Evolutionary conservation across 192 early-diverging fungal species (phyloP).

Genomic region (Neocallimastix lanati): DNA sequence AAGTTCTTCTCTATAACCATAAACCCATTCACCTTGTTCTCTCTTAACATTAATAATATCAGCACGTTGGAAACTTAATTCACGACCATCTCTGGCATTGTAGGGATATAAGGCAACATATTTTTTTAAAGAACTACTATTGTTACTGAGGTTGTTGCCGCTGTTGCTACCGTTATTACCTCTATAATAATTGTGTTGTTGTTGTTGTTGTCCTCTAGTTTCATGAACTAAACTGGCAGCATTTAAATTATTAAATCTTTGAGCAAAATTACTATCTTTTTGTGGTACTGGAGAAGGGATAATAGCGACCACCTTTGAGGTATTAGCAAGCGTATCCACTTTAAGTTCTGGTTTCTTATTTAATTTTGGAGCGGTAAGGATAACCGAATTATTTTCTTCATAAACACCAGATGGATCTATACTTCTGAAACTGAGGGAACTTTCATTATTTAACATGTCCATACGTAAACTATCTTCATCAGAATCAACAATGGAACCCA

Average conservation of each 20-base stretch:
- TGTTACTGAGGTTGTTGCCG: too few species aligned
- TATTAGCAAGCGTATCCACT: not conserved
- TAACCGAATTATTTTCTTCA: not conserved
- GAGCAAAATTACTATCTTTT: not conserved
- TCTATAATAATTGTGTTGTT: too few species aligned
- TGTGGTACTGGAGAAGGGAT: not conserved
- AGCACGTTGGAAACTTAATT: not conserved
- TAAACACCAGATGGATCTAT: not conserved
- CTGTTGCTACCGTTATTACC: too few species aligned
- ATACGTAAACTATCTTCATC: not conserved
- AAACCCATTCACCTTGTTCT: not conserved
- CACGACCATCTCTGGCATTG: not conserved
- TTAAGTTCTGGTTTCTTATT: not conserved
- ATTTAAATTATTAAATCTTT: not conserved
- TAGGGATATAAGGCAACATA: not conserved
- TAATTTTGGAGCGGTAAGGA: not conserved
- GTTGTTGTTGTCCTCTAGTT: not conserved
- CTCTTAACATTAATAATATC: not conserved
- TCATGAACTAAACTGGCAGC: not conserved
- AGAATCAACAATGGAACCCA: not conserved
- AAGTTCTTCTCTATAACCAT: not conserved
- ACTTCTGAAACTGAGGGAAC: not conserved
- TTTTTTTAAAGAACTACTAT: not conserved
- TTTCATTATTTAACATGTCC: not conserved
- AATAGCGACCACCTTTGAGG: not conserved